Percentiles rank a stretch among this genome's conserved stretches.
Conservation (phyloP, 2,329 filamentous ascomycete species). For the Penicillium janthinellum region DNA sequence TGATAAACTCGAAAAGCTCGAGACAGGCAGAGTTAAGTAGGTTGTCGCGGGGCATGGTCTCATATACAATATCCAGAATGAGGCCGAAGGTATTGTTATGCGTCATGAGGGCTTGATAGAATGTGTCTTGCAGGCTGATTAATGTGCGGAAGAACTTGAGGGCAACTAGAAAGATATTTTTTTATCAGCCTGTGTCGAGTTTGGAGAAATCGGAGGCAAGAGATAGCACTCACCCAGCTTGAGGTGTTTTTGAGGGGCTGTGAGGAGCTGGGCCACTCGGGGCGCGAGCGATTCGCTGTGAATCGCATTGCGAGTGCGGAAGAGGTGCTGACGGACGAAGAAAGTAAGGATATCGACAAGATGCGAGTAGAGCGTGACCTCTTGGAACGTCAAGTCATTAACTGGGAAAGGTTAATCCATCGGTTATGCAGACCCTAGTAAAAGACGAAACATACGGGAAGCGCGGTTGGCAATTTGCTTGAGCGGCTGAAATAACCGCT, state of each 20-base stretch:
- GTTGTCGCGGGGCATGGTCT: conserved; percentile 89
- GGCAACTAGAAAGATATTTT: conserved; percentile 59
- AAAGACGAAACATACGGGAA: conserved; percentile 45
- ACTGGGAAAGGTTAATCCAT: conserved; percentile 45
- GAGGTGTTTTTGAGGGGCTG: conserved; percentile 84
- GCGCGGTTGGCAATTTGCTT: conserved; percentile 72
- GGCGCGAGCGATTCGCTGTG: conserved; percentile 75
- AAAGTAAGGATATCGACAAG: conserved; percentile 92
- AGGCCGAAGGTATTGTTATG: conserved; percentile 80
- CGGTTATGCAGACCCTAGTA: not conserved
- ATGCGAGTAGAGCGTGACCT: conserved; percentile 88
- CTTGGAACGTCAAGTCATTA: conserved; percentile 73
- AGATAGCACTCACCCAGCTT: conserved; percentile 69
- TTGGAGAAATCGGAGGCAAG: not conserved
- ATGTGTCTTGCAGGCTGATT: conserved; percentile 83
- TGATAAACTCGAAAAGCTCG: conserved; percentile 91
- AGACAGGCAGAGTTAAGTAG: conserved; percentile 90
- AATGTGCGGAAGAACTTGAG: conserved; percentile 92
- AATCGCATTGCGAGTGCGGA: conserved; percentile 86
- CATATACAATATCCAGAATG: conserved; percentile 78
- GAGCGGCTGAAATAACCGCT: conserved; percentile 82
- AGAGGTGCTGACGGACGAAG: conserved; percentile 85
- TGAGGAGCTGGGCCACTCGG: conserved; percentile 79
- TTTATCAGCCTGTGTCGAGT: not conserved
- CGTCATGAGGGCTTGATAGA: conserved; percentile 82